Base-by-base conservation (phyloP, 371 early-diverging fungal genomes). In the Basidiobolus meristosporus region DNA sequence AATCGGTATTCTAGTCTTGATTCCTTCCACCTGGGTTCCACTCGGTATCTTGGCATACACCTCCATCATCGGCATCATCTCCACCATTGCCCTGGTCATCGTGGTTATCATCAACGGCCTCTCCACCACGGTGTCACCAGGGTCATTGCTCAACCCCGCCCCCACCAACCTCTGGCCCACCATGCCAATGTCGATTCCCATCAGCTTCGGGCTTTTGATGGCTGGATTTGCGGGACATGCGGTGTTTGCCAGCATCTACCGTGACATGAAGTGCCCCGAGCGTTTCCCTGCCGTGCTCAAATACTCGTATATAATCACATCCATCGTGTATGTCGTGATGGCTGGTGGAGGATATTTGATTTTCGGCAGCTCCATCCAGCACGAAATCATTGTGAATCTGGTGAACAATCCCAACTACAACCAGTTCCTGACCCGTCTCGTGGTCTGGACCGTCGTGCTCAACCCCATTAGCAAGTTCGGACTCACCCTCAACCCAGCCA, bases 391-490 rank as follows among this genome's bases (percentile, higher is more conserved):
- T 32, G 31, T 66, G 56, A 80, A 78, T 45, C 43, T 83, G 17
- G 62, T 75, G 2, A 11, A 40, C 10, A 59, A 70, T n/a, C 65
- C 70, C 0, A 54, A 56, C n/a, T 78, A 70, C 46, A 62, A 59
- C 37, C 55, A 53, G 36, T 29, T 56, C 1, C 46, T 77, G n/a
- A 78, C 67, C 34, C 45, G 59, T 19, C 36, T 72, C 4, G 68
- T 70, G 11, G 51, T 78, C 19, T 67, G 58, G 50, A 54, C 79
- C 3, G 62, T 79, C 21, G 76, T 72, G 0, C 36, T 79, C 17
- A 77, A 77, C 38, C 81, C 81, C 0, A 52, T 75, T 40, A 70
- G 77, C 15, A 82, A 80, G 46, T 80, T 66, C 42, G 72, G 68
- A 1, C 50, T 82, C 17, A 61, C 65, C 4, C 36, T 74, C 10